These are phyloP conservation scores for Blastocystis sp. DNA, from an alignment of 352 stramenopile genomes.

Conservation along the genomic window DNA sequence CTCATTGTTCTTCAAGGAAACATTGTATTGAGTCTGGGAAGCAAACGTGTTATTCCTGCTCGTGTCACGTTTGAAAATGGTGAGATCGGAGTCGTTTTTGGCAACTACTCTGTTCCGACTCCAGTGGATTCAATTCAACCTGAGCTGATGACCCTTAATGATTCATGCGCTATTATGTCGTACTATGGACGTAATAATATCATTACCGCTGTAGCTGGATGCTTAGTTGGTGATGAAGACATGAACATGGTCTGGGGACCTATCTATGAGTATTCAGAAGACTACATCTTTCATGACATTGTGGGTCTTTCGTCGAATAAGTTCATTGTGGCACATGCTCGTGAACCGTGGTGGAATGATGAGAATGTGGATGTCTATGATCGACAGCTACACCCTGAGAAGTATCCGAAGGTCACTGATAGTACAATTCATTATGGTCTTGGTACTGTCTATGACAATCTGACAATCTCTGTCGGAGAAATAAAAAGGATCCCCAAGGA, in stretches of 20 bases:
- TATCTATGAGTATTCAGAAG: slow-evolving; percentile 51
- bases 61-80: slow-evolving; percentile 1
- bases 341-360: slow-evolving; percentile 7
- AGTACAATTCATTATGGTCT: slow-evolving; percentile 35
- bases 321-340: slow-evolving; percentile 48
- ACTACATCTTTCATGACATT: slow-evolving; percentile 62
- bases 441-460: slow-evolving; percentile 3
- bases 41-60: slow-evolving; percentile 10
- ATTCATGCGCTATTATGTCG: slow-evolving; percentile 45
- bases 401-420: not conserved
- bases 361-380: not conserved
- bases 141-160: slow-evolving; percentile 34
- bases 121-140: not conserved
- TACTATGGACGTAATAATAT: slow-evolving; percentile 43
- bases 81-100: slow-evolving; percentile 30
- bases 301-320: not conserved
- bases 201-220: slow-evolving; percentile 37
- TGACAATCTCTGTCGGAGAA: not conserved
- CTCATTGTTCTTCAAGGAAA: slow-evolving; percentile 30
- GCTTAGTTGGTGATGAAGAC: not conserved
- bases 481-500: slow-evolving; percentile 16
- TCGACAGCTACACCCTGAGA: not conserved
- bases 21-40: slow-evolving; percentile 46
- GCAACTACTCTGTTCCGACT: not conserved
- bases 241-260: slow-evolving; percentile 24